Base-by-base conservation (phyloP, 768 basidiomycete species). In the Macrocybe gigantea region DNA sequence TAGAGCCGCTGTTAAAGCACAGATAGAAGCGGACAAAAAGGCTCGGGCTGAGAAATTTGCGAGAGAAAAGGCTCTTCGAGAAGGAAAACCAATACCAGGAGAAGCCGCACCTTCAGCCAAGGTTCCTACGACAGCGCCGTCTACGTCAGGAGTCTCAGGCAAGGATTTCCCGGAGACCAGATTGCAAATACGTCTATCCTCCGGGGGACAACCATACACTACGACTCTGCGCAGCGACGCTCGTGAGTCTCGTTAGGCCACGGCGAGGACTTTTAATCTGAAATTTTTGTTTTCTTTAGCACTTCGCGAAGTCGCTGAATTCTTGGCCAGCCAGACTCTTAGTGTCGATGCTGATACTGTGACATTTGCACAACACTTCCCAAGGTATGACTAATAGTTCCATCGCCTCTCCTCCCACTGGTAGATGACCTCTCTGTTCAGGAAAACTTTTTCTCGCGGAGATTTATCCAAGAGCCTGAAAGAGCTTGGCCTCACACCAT, bases 21-120 rank as follows among this genome's bases (percentile, higher is more conserved):
- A 96, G 63, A 96, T 97, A 54, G 93, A 94, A 65, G 89, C 85
- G 0, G 94, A 96, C 71, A 98, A 93, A 69, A 79, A 80, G 45
- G 85, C 80, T 7, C 82, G 95, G 13, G 91, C 91, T 0, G 93
- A 88, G 60, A 93, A 89, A 58, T 74, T 83, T 1, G 93, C 93
- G 0, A 72, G 83, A 41, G 95, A 97, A 67, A 97, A 97, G 63
- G 94, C 93, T 0, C 62, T 94, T 6, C 79, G 94, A 32, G 92
- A 95, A 33, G 94, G 94, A 1, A 70, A 71, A 46, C 61, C 67
- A 7, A 46, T 72, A 9, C 63, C 64, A 48, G 51, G 53, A 15
- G 67, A 72, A 22, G 62, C 66, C 8, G 45, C 64, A 14, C 50
- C 69, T 13, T 39, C 64, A 9, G 56, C 65, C 1, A 53, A 71